Percentiles rank a stretch among this genome's conserved stretches.
phyloP scores from a whole-genome alignment of 768 basidiomycete genomes.

The Auriscalpium microsporum region DNA sequence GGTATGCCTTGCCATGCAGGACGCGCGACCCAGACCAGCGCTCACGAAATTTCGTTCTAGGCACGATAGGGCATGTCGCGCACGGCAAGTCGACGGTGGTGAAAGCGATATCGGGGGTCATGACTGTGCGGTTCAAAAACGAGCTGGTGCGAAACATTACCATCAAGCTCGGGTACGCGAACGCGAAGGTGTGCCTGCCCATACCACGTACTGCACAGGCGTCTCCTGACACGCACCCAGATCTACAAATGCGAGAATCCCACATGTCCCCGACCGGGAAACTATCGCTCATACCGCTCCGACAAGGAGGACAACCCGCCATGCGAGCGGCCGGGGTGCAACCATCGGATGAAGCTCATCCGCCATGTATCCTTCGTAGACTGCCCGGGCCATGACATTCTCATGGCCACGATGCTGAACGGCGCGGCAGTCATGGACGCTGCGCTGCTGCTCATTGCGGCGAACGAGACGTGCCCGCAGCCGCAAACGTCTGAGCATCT shows the following conservation, averaged over 20 bases:
- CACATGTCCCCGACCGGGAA: constrained; percentile 87
- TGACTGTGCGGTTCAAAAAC: constrained; percentile 98
- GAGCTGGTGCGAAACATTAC: constrained; percentile 98
- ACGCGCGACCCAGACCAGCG: not conserved
- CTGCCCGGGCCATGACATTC: constrained; percentile 96
- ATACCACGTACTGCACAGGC: not conserved
- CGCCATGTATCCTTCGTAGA: constrained; percentile 99
- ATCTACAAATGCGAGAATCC: constrained; percentile 98
- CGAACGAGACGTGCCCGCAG: constrained; percentile 98
- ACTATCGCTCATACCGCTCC: constrained; percentile 88
- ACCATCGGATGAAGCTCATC: constrained; percentile 80
- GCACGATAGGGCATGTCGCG: constrained; percentile 98
- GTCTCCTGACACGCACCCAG: constrained; percentile 31
- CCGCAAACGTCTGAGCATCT: constrained; percentile 98
- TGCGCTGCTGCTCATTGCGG: constrained; percentile 89
- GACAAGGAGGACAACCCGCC: constrained; percentile 91
- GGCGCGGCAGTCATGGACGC: constrained; percentile 99
- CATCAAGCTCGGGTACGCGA: constrained; percentile 98
- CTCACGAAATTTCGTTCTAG: constrained; percentile 29
- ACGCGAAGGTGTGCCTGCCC: constrained; percentile 75
- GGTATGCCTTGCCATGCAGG: constrained; percentile 35
- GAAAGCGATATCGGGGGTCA: constrained; percentile 96
- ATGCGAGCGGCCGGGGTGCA: constrained; percentile 91
- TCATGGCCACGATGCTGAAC: constrained; percentile 99
- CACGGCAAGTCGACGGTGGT: constrained; percentile 96